Evolutionary conservation across 805 yeast species (phyloP).

Genomic region (Candida oleophila): DNA sequence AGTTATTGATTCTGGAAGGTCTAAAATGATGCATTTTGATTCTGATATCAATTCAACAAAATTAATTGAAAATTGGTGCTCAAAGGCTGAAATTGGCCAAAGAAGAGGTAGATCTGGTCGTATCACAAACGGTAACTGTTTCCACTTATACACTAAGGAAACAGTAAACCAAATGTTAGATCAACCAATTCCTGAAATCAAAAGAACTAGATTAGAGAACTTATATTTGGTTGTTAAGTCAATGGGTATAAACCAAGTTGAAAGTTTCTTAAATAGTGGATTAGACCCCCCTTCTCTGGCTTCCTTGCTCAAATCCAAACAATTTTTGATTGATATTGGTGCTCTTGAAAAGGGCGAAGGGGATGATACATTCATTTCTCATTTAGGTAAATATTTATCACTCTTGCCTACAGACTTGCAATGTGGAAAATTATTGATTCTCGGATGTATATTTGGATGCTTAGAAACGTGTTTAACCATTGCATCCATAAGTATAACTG

Average conservation of each 20-base stretch:
- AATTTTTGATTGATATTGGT: slow-evolving; percentile 65
- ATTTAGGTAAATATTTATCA: slow-evolving; percentile 77
- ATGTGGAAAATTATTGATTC: slow-evolving; percentile 77
- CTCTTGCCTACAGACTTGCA: slow-evolving; percentile 83
- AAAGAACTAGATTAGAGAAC: slow-evolving; percentile 79
- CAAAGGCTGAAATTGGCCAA: slow-evolving; percentile 85
- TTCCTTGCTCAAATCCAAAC: slow-evolving; percentile 51
- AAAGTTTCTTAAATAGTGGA: slow-evolving; percentile 67
- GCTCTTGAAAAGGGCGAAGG: slow-evolving; percentile 44
- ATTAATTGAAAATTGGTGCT: slow-evolving; percentile 80
- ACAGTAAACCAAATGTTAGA: slow-evolving; percentile 56
- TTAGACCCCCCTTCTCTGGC: slow-evolving; percentile 73
- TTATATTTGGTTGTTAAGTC: slow-evolving; percentile 81
- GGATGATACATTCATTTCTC: slow-evolving; percentile 48
- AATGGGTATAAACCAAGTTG: slow-evolving; percentile 79
- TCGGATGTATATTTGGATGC: slow-evolving; percentile 82
- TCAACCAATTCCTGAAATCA: slow-evolving; percentile 87
- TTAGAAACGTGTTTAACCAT: slow-evolving; percentile 73
- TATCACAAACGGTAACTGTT: slow-evolving; percentile 79
- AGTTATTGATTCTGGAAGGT: slow-evolving; percentile 85
- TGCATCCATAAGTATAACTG: slow-evolving; percentile 74
- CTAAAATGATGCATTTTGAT: slow-evolving; percentile 75
- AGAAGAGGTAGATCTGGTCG: slow-evolving; percentile 99
- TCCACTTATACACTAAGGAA: slow-evolving; percentile 68
- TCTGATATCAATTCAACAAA: slow-evolving; percentile 64